Evolutionary conservation across 768 basidiomycete species (phyloP), one percentile per base, ranked within the genome.

Genomic region (Amylocystis lapponica): DNA sequence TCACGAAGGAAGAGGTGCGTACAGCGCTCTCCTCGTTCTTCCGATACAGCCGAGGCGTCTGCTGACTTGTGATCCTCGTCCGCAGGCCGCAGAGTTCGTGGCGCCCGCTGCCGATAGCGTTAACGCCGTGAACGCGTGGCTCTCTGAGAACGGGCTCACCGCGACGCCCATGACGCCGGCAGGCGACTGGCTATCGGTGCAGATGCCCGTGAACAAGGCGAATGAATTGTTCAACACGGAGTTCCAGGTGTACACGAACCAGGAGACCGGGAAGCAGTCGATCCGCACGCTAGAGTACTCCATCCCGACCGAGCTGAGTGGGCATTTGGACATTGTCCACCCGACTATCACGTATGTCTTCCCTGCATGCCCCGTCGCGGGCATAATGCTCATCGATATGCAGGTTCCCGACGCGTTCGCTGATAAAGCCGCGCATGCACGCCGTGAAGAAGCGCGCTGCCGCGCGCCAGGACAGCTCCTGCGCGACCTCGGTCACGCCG

Each of bases 1-100:
- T 71, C 26, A 63, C 51, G 40, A 57, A 60, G 48, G 67, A 64
- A 12, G 59, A 70, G 59, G 69, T 71, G 46, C n/a, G 50, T 20
- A 25, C 9, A 30, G n/a, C n/a, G n/a, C 10, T 30, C 10, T 30
- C 29, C n/a, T 30, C 29, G n/a, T 30, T n/a, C 29, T 9, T 30
- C 29, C n/a, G 29, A 30, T 30, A 30, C n/a, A n/a, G n/a, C n/a
- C n/a, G n/a, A n/a, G n/a, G n/a, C n/a, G n/a, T n/a, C n/a, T n/a
- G n/a, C n/a, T n/a, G n/a, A n/a, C n/a, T n/a, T n/a, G n/a, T n/a
- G n/a, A n/a, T n/a, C n/a, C n/a, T n/a, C n/a, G n/a, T 30, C 29
- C 29, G 29, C 9, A 9, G 10, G n/a, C 29, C 9, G 29, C 29
- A 30, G 10, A 30, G 10, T 30, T 30, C n/a, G 29, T 30, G 29